phyloP scores from a whole-genome alignment of 768 basidiomycete genomes.

The Russula emetica region DNA sequence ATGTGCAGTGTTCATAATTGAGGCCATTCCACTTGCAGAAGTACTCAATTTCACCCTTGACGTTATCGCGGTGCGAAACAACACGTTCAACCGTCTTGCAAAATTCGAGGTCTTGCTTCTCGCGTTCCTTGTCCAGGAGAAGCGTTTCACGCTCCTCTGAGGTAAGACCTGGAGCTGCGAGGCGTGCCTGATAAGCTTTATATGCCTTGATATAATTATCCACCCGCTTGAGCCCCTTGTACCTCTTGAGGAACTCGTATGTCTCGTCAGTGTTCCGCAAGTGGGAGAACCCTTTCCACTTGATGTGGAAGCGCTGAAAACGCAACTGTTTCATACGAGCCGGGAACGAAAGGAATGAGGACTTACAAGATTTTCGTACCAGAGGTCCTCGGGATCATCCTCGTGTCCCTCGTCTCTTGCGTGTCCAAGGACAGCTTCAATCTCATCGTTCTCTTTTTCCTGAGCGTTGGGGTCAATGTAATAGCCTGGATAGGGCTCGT shows the following conservation, averaged over 20 bases:
- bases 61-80: constrained; percentile 67
- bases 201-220: constrained; percentile 98
- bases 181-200: constrained; percentile 64
- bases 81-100: constrained; percentile 91
- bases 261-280: constrained; percentile 99
- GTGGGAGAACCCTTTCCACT: constrained; percentile 98
- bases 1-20: constrained; percentile 92
- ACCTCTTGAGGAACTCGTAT: constrained; percentile 92
- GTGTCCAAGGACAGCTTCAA: constrained; percentile 87
- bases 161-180: constrained; percentile 60
- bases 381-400: constrained; percentile 73
- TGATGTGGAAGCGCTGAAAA: constrained; percentile 91
- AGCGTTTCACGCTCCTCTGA: constrained; percentile 88
- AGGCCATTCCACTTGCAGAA: constrained; percentile 97
- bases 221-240: constrained; percentile 92
- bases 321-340: constrained; percentile 25
- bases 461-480: constrained; percentile 49
- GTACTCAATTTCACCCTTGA: constrained; percentile 64
- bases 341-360: constrained; percentile 13
- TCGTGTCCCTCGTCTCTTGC: constrained; percentile 78
- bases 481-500: constrained; percentile 58
- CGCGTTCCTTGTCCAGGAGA: constrained; percentile 84
- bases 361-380: constrained; percentile 79
- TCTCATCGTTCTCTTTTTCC: constrained; percentile 71
- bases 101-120: constrained; percentile 86